phyloP scores from a whole-genome alignment of 305 asterid species.

The Solanum chacoense region DNA sequence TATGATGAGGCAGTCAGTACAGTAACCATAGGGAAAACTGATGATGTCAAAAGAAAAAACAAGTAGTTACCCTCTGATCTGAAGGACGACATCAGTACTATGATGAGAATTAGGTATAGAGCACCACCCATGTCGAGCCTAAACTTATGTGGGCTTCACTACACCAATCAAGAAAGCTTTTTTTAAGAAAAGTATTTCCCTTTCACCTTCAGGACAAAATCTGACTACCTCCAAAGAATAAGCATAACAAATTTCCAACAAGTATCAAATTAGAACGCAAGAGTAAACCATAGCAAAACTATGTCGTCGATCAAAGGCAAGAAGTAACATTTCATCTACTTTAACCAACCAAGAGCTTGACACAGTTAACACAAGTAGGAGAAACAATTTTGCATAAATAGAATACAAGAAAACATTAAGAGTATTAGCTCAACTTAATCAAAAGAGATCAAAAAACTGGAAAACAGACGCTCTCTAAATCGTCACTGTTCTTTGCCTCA shows the following conservation, averaged over 20 bases:
- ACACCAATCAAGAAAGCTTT: neutral
- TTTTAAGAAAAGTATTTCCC: neutral
- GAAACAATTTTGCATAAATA: neutral
- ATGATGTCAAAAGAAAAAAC: neutral
- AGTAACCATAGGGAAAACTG: neutral
- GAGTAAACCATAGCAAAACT: neutral
- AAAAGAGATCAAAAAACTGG: neutral
- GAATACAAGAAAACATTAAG: neutral
- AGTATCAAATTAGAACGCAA: neutral
- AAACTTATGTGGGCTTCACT: neutral
- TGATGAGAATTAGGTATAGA: neutral
- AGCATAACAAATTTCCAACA: neutral
- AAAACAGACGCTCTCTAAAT: constrained; percentile 18
- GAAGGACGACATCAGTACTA: neutral
- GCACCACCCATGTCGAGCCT: neutral
- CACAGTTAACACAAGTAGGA: neutral
- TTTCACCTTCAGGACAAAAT: neutral
- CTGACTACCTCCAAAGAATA: neutral
- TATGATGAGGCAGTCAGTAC: neutral
- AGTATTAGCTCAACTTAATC: neutral
- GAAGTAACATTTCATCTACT: neutral
- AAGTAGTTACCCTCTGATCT: neutral
- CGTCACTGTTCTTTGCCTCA: constrained; percentile 45
- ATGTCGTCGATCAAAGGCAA: neutral
- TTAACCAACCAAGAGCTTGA: neutral